Evolutionary conservation across 2,329 filamentous ascomycete genomes (phyloP).

Genomic region (Fonsecaea nubica): DNA sequence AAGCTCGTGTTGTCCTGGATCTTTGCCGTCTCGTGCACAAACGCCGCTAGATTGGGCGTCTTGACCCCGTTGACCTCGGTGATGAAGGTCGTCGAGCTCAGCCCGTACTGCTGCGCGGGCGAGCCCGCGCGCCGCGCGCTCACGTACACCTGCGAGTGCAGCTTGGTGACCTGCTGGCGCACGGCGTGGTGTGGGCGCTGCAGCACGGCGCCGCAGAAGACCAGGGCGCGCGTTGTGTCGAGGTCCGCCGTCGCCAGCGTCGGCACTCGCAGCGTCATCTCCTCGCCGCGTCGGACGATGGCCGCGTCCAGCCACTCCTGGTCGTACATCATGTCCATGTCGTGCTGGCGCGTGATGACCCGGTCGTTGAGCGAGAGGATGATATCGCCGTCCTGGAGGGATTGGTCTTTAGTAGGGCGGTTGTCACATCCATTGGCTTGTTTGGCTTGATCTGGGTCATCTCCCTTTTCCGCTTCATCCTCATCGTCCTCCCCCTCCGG

Average conservation of each 20-base stretch:
- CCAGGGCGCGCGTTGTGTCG: constrained; percentile 88
- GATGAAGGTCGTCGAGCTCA: constrained; percentile 96
- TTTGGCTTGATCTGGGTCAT: no score
- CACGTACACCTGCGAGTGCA: constrained; percentile 96
- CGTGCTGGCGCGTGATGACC: constrained; percentile 88
- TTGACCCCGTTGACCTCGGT: constrained; percentile 90
- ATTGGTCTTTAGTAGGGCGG: constrained; percentile 50
- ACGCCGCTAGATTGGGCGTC: constrained; percentile 80
- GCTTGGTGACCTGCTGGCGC: constrained; percentile 92
- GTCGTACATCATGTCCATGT: constrained; percentile 96
- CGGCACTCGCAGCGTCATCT: constrained; percentile 76
- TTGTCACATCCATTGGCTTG: constrained; percentile 37
- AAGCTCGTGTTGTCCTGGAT: constrained; percentile 99
- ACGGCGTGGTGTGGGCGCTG: constrained; percentile 96
- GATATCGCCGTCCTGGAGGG: constrained; percentile 87
- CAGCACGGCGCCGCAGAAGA: constrained; percentile 92
- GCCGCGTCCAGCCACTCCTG: constrained; percentile 81
- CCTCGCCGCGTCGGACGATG: constrained; percentile 82
- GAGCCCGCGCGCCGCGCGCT: constrained; percentile 83
- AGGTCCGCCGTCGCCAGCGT: constrained; percentile 89
- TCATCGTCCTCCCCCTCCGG: constrained; percentile 40
- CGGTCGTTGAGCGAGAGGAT: constrained; percentile 89
- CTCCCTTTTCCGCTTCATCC: no score
- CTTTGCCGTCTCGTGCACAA: constrained; percentile 79
- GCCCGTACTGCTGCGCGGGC: constrained; percentile 85